These are phyloP conservation scores for Tolypocladium sp. DNA, from an alignment of 2,329 filamentous ascomycete species.

Conservation along the genomic window DNA sequence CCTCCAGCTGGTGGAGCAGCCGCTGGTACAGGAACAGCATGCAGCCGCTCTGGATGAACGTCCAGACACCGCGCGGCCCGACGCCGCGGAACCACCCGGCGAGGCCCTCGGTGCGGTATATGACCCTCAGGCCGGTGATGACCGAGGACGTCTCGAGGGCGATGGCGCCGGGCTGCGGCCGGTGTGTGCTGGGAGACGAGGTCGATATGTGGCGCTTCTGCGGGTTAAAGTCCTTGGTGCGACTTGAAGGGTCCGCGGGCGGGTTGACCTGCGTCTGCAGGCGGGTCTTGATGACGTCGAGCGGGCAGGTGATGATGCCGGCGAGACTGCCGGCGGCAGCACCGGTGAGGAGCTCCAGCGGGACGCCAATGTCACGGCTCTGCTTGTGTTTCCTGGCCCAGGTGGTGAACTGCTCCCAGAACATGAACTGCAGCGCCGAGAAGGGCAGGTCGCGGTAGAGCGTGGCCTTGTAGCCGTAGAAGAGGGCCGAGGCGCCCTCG, in stretches of 20 bases:
- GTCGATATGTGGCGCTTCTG: constrained; percentile 77
- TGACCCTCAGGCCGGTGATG: constrained; percentile 70
- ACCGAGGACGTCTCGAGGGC: constrained; percentile 86
- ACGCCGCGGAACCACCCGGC: constrained; percentile 91
- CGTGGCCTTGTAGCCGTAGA: constrained; percentile 95
- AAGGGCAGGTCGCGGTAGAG: constrained; percentile 92
- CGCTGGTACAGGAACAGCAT: constrained; percentile 96
- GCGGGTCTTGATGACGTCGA: constrained; percentile 95
- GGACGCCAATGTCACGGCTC: constrained; percentile 74
- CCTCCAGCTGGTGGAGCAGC: constrained; percentile 67
- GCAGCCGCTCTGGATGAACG: constrained; percentile 89
- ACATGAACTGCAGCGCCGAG: constrained; percentile 93
- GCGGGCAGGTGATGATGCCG: constrained; percentile 86
- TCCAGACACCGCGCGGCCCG: constrained; percentile 89
- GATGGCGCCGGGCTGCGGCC: constrained; percentile 67
- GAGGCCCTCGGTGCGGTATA: constrained; percentile 84
- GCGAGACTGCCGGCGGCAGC: constrained; percentile 86
- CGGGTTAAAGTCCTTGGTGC: constrained; percentile 24
- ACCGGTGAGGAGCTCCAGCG: constrained; percentile 80
- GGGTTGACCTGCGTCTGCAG: constrained; percentile 79
- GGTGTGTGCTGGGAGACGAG: constrained; percentile 77
- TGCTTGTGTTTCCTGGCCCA: constrained; percentile 73
- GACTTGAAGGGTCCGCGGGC: constrained; percentile 15
- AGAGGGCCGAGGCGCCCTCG: constrained; percentile 80
- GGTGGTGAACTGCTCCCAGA: constrained; percentile 89